These are phyloP conservation scores for Verticillium nubilum DNA, from an alignment of 2,329 filamentous ascomycete species.

Conservation along the genomic window DNA sequence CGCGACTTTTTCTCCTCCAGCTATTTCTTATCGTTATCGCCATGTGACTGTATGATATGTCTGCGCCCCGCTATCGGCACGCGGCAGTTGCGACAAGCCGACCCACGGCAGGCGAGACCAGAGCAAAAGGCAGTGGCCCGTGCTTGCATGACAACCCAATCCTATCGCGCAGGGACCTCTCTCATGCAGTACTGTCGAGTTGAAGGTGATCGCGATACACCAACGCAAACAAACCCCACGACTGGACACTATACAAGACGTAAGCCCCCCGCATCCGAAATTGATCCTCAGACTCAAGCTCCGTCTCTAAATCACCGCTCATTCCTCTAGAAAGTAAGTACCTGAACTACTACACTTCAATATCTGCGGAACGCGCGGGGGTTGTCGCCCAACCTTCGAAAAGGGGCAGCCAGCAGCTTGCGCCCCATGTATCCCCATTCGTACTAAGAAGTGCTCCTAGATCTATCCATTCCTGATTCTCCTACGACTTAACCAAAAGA, in stretches of 20 bases:
- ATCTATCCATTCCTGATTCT: neutral
- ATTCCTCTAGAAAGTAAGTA: neutral
- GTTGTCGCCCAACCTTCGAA: neutral
- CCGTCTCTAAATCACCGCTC: neutral
- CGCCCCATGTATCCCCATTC: neutral
- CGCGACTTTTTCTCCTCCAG: constrained; percentile 1
- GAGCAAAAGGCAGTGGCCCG: neutral
- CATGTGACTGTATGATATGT: neutral
- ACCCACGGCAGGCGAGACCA: neutral
- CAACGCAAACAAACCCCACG: neutral
- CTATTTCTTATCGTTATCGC: neutral
- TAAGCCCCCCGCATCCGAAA: neutral
- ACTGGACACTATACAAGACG: neutral
- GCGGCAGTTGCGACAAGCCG: neutral
- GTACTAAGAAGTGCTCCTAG: neutral
- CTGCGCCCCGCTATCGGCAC: neutral
- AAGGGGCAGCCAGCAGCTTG: neutral
- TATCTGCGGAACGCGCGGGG: neutral
- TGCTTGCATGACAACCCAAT: neutral
- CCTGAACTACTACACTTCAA: neutral
- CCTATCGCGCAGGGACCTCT: neutral
- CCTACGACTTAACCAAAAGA: neutral
- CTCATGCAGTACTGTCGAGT: neutral
- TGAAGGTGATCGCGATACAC: neutral
- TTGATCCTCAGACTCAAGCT: neutral